Evolutionary conservation across 169 alveolate species (phyloP).

Genomic region (Plasmodium adleri): DNA sequence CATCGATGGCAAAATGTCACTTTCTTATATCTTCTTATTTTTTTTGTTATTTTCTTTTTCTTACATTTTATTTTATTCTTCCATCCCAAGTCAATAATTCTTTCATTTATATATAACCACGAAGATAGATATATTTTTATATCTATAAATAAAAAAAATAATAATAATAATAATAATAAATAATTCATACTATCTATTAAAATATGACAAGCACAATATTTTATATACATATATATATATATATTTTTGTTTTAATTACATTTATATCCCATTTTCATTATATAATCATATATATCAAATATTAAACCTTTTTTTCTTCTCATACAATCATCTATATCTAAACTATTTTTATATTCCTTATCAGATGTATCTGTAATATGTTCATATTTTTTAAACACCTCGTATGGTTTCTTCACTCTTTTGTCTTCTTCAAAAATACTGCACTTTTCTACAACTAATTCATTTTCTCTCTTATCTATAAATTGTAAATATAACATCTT

Average conservation of each 20-base stretch:
- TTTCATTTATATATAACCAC: constrained; percentile 38
- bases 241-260: constrained; percentile 3
- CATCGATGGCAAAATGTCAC: constrained; percentile 39
- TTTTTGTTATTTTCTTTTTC: constrained; percentile 29
- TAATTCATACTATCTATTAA: neutral
- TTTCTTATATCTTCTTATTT: neutral
- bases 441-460: neutral
- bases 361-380: neutral
- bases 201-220: too few species aligned
- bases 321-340: constrained; percentile 16
- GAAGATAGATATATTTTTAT: constrained; percentile 54
- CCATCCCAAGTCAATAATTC: constrained; percentile 18
- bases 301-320: constrained; percentile 43
- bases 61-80: neutral
- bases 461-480: constrained; percentile 22
- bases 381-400: neutral
- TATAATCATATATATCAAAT: constrained; percentile 56
- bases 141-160: constrained; percentile 20
- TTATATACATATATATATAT: too few species aligned
- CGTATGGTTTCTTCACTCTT: neutral
- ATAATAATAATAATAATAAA: neutral
- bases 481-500: neutral
- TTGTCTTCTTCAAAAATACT: neutral
- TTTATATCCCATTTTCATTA: constrained; percentile 13
- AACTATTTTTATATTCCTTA: neutral